Evolutionary conservation across 352 stramenopile species (phyloP).

Genomic region (Stramenopiles sp.): DNA sequence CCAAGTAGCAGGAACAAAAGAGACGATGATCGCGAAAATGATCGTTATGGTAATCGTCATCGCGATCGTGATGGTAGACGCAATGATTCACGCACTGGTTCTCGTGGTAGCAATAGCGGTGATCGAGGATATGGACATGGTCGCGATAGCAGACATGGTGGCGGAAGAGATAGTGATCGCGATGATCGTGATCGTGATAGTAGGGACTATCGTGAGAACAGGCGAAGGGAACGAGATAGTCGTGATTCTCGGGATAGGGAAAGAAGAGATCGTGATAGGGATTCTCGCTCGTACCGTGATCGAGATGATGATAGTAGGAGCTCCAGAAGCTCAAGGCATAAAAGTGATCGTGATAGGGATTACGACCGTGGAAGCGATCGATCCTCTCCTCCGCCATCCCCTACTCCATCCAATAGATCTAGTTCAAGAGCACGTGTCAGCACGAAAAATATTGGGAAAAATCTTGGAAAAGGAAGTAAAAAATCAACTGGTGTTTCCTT

Average conservation of each 20-base stretch:
- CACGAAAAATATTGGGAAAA: not conserved
- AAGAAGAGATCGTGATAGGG: not conserved
- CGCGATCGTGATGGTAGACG: not conserved
- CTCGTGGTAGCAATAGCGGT: not conserved
- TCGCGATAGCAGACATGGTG: not conserved
- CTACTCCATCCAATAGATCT: not conserved
- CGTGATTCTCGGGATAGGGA: not conserved
- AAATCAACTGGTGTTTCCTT: not conserved
- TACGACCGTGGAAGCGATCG: constrained; percentile 1
- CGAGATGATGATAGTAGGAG: no score
- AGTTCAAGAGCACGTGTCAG: not conserved
- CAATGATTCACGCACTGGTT: not conserved
- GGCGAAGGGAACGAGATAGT: not conserved
- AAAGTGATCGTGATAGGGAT: not conserved
- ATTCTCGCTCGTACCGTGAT: not conserved
- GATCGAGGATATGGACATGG: not conserved
- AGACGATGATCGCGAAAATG: constrained; percentile 4
- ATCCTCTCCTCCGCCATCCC: not conserved
- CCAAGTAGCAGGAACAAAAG: not conserved
- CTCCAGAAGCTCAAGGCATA: not conserved
- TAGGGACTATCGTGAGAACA: not conserved
- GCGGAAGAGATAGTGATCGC: not conserved
- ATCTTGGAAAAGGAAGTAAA: not conserved
- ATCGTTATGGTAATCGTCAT: not conserved
- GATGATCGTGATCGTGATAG: not conserved